phyloP scores from a whole-genome alignment of 345 rosid genomes.

The Lepidium aucheri region DNA sequence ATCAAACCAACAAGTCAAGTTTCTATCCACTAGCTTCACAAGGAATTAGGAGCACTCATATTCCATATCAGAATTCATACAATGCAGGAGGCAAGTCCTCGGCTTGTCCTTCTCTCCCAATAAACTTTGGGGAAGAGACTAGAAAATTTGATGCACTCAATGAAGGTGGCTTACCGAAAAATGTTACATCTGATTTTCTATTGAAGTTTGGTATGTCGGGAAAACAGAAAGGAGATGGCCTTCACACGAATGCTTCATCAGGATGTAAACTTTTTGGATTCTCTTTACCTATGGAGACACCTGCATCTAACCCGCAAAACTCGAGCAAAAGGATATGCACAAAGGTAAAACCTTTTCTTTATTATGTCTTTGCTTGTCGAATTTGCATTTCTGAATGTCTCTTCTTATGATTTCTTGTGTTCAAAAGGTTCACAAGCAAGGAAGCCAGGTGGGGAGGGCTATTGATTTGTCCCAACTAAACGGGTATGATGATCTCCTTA shows the following conservation, averaged over 20 bases:
- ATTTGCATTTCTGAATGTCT: slow-evolving; percentile 1
- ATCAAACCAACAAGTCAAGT: slow-evolving; percentile 42
- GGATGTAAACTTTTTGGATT: slow-evolving; percentile 87
- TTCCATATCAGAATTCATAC: slow-evolving; percentile 48
- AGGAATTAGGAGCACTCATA: slow-evolving; percentile 33
- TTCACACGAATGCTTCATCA: slow-evolving; percentile 30
- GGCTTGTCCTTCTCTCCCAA: slow-evolving; percentile 3
- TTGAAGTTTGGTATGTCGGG: slow-evolving; percentile 27
- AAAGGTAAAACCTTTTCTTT: slow-evolving; percentile 46
- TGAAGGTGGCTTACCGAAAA: slow-evolving; percentile 34
- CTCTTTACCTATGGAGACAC: slow-evolving; percentile 50
- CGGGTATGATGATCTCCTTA: slow-evolving; percentile 60
- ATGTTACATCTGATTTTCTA: slow-evolving; percentile 32
- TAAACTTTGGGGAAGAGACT: slow-evolving; percentile 24
- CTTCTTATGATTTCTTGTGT: not conserved
- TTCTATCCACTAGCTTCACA: slow-evolving; percentile 47
- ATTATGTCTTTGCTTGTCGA: slow-evolving; percentile 3
- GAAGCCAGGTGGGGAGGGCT: slow-evolving; percentile 87
- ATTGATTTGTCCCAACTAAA: slow-evolving; percentile 70
- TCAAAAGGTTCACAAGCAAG: slow-evolving; percentile 91
- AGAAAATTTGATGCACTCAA: slow-evolving; percentile 33
- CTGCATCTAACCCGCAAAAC: slow-evolving; percentile 41
- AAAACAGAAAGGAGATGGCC: slow-evolving; percentile 31
- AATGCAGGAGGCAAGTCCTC: slow-evolving; percentile 29
- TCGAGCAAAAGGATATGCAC: slow-evolving; percentile 87